These are phyloP conservation scores for Petasospora rhodanensis DNA, from an alignment of 1,139 yeast species.

Conservation along the genomic window DNA sequence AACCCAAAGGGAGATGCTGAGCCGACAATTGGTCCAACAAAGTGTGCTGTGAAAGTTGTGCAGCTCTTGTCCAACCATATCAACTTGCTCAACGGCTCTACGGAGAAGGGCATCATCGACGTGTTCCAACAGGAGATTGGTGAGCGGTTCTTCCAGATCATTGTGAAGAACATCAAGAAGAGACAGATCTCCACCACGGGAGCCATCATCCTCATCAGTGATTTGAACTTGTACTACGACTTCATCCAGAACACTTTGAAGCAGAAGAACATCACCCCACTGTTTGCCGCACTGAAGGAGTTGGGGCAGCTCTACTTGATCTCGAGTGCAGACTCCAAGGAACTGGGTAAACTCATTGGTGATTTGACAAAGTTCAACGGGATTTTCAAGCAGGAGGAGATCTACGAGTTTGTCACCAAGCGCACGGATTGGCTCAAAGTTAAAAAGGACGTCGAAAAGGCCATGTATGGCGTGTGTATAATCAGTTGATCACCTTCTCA, in stretches of 20 bases:
- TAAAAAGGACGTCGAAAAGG: slow-evolving; percentile 79
- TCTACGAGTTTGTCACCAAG: slow-evolving; percentile 85
- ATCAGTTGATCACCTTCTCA: slow-evolving; percentile 15
- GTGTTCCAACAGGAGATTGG: slow-evolving; percentile 95
- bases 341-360: slow-evolving; percentile 77
- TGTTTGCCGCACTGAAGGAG: slow-evolving; percentile 77
- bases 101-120: slow-evolving; percentile 84
- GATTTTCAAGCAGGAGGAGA: slow-evolving; percentile 86
- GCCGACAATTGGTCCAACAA: slow-evolving; percentile 56
- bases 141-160: slow-evolving; percentile 70
- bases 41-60: slow-evolving; percentile 62
- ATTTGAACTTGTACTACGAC: slow-evolving; percentile 69
- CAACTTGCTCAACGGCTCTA: slow-evolving; percentile 69
- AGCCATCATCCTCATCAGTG: slow-evolving; percentile 71
- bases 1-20: slow-evolving; percentile 38
- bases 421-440: slow-evolving; percentile 83
- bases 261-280: slow-evolving; percentile 67
- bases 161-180: slow-evolving; percentile 70
- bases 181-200: slow-evolving; percentile 74
- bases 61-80: slow-evolving; percentile 69
- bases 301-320: slow-evolving; percentile 80
- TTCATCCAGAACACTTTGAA: slow-evolving; percentile 59
- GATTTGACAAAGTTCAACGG: slow-evolving; percentile 87
- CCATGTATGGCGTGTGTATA: slow-evolving; percentile 90
- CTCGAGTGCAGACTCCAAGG: slow-evolving; percentile 69